Conservation (phyloP, 2,329 filamentous ascomycete genomes). For the Pestalotiopsis sp. region DNA sequence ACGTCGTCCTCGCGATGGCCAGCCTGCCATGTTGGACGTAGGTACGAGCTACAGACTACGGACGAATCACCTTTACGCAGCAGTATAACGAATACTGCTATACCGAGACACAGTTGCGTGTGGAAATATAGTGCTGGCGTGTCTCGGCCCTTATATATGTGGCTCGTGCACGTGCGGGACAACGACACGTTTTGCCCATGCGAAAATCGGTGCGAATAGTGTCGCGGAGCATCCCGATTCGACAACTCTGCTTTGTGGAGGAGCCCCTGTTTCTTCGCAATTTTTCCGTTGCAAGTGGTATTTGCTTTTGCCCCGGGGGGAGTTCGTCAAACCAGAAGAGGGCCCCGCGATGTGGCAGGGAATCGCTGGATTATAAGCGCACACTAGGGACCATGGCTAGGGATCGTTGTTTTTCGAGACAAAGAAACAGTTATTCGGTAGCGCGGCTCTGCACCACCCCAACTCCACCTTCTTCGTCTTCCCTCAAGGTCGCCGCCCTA, state of each 20-base stretch:
- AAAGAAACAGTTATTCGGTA: background rate
- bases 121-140: no score
- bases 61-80: no score
- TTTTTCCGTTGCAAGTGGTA: background rate
- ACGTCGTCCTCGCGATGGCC: background rate
- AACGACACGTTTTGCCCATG: background rate
- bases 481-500: background rate
- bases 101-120: no score
- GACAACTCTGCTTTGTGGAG: background rate
- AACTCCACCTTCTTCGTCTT: background rate
- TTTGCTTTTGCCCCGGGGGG: background rate
- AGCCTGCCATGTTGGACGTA: background rate
- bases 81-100: no score
- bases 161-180: background rate
- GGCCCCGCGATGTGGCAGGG: background rate
- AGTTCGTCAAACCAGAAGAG: background rate
- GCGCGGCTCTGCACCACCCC: background rate
- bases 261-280: background rate
- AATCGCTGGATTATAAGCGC: background rate
- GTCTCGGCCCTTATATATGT: background rate
- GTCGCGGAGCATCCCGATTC: background rate
- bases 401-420: background rate
- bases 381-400: background rate
- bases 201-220: slow-evolving; percentile 5
- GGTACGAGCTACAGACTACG: no score